Conservation (phyloP, 257 asterid species). For the Nicotiana undulata region DNA sequence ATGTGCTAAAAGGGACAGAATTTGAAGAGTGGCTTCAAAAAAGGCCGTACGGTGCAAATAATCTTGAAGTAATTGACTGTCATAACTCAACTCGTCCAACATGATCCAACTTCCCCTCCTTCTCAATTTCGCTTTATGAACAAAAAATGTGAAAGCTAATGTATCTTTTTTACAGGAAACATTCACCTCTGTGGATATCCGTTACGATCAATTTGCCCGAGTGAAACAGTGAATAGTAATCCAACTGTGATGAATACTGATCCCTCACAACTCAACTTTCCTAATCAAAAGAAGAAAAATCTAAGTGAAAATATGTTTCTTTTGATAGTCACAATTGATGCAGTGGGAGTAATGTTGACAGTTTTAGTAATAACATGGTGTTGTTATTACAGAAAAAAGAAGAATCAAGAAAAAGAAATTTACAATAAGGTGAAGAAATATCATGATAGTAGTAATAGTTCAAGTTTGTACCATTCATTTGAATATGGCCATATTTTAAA, state of each 20-base stretch:
- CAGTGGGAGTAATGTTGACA: slow-evolving; percentile 10
- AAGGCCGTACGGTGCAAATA: neutral
- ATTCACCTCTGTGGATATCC: slow-evolving; percentile 29
- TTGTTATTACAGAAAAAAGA: slow-evolving; percentile 18
- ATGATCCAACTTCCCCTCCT: too few species aligned
- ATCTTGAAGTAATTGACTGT: neutral
- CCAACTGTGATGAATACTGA: slow-evolving; percentile 5
- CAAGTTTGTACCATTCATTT: slow-evolving; percentile 4
- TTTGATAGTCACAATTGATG: slow-evolving; percentile 21
- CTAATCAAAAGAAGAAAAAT: slow-evolving; percentile 9
- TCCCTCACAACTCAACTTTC: slow-evolving; percentile 13
- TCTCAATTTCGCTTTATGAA: too few species aligned
- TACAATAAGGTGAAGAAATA: neutral
- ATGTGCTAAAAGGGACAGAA: neutral
- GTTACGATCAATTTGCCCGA: slow-evolving; percentile 10
- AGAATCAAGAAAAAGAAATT: neutral
- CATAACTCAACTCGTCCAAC: too few species aligned
- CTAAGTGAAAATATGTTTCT: slow-evolving; percentile 8
- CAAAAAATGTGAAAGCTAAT: neutral
- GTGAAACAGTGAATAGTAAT: neutral
- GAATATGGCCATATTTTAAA: neutral
- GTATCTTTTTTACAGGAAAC: slow-evolving; percentile 14
- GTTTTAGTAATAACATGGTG: slow-evolving; percentile 13
- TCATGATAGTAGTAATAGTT: neutral
- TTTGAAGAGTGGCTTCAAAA: neutral